Evolutionary conservation across 371 early-diverging fungal species (phyloP).

Genomic region (Sporodiniella umbellata): DNA sequence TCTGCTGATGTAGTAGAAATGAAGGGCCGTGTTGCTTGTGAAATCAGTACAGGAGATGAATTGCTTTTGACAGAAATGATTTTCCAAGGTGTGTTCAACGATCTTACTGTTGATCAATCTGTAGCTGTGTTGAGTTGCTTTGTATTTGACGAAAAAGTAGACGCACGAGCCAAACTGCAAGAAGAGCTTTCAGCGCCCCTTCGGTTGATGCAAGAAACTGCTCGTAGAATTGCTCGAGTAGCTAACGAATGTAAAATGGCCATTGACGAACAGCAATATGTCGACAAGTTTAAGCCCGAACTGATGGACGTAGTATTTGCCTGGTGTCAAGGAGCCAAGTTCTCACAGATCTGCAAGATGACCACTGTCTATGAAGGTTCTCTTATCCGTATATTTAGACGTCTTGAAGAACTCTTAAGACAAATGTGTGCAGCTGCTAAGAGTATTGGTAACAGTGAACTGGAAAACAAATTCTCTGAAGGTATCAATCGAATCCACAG

Average conservation of each 20-base stretch:
- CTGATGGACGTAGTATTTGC: slow-evolving; percentile 98
- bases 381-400: slow-evolving; percentile 92
- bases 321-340: slow-evolving; percentile 96
- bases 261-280: slow-evolving; percentile 80
- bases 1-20: slow-evolving; percentile 86
- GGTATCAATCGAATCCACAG: slow-evolving; percentile 95
- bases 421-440: slow-evolving; percentile 96
- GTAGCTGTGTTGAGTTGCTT: slow-evolving; percentile 95
- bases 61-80: slow-evolving; percentile 98
- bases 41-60: slow-evolving; percentile 98
- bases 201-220: slow-evolving; percentile 83
- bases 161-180: slow-evolving; percentile 32
- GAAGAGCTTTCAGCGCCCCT: slow-evolving; percentile 84
- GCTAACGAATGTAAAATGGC: slow-evolving; percentile 86
- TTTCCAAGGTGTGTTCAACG: slow-evolving; percentile 97
- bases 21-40: slow-evolving; percentile 99
- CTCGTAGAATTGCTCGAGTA: slow-evolving; percentile 83
- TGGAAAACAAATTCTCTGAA: slow-evolving; percentile 96
- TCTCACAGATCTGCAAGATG: slow-evolving; percentile 94
- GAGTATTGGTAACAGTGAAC: slow-evolving; percentile 95
- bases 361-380: slow-evolving; percentile 98
- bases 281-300: slow-evolving; percentile 80
- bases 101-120: slow-evolving; percentile 86
- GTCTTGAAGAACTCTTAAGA: slow-evolving; percentile 95
- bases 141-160: slow-evolving; percentile 86